A percentile compares a stretch with the other conserved stretches of the same genome.
phyloP scores from a whole-genome alignment of 441 rosid species.

The Monsonia emarginata region DNA sequence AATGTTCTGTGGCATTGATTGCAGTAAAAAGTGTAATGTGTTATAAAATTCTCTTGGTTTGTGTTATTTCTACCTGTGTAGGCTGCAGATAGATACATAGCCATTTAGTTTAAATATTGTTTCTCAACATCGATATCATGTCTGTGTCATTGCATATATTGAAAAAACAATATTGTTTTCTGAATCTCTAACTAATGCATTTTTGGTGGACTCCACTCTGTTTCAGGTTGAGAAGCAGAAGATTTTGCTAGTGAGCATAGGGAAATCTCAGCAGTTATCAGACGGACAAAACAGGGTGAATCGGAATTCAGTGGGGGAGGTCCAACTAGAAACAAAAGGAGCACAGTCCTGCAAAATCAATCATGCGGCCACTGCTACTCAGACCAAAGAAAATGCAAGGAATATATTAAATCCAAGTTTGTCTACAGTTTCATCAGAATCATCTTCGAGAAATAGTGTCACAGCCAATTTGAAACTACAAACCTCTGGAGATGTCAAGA shows the following conservation, averaged over 20 bases:
- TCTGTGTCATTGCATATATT: background rate
- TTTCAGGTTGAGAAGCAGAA: constrained; percentile 76
- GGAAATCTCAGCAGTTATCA: constrained; percentile 29
- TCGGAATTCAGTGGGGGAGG: constrained; percentile 19
- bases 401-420: constrained; percentile 22
- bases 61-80: background rate
- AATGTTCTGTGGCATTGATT: background rate
- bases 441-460: constrained; percentile 22
- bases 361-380: constrained; percentile 16
- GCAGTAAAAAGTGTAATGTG: background rate
- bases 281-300: constrained; percentile 33
- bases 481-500: constrained; percentile 28
- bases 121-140: too few species aligned
- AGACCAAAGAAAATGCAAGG: constrained; percentile 22
- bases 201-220: background rate
- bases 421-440: constrained; percentile 22
- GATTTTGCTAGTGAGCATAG: constrained; percentile 60
- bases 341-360: constrained; percentile 16
- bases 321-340: constrained; percentile 9
- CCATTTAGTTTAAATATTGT: too few species aligned
- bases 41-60: background rate
- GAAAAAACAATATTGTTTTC: background rate
- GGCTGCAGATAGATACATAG: background rate
- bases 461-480: constrained; percentile 27
- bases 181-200: background rate